A percentile compares a stretch with the other conserved stretches of the same genome.
phyloP scores from a whole-genome alignment of 2,329 filamentous ascomycete genomes.

The Cladosporium sp. region DNA sequence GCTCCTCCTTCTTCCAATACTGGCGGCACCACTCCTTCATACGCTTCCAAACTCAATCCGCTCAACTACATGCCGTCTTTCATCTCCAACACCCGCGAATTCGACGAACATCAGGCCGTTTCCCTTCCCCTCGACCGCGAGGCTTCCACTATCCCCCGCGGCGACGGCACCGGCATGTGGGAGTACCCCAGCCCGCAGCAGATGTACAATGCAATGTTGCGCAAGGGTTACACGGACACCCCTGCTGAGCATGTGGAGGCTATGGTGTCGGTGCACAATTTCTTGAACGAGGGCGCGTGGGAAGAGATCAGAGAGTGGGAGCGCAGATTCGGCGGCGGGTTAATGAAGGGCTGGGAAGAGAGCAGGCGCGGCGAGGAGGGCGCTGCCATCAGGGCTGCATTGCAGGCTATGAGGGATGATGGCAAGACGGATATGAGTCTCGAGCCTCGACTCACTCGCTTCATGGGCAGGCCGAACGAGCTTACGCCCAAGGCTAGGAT shows the following conservation, averaged over 20 bases:
- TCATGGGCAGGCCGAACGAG: constrained; percentile 84
- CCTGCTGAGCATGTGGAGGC: constrained; percentile 88
- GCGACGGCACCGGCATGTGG: constrained; percentile 73
- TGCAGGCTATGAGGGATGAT: constrained; percentile 25
- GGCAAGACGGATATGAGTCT: constrained; percentile 17
- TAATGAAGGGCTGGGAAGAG: constrained; percentile 47
- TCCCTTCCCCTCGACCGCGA: constrained; percentile 77
- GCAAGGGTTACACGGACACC: constrained; percentile 94
- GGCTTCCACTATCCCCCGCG: constrained; percentile 84
- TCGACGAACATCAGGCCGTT: constrained; percentile 65
- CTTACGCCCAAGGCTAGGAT: constrained; percentile 88
- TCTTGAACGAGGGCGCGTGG: constrained; percentile 97
- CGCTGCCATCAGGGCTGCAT: constrained; percentile 21
- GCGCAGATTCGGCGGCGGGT: constrained; percentile 70
- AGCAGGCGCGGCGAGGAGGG: constrained; percentile 32
- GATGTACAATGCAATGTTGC: constrained; percentile 97
- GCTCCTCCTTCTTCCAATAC: constrained; percentile 15
- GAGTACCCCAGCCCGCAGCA: constrained; percentile 98
- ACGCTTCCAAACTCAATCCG: constrained; percentile 65
- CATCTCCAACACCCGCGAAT: constrained; percentile 68
- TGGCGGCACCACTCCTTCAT: constrained; percentile 39
- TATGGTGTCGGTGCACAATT: constrained; percentile 98
- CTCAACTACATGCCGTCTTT: constrained; percentile 95
- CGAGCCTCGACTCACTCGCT: constrained; percentile 73
- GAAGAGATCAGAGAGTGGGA: constrained; percentile 93